phyloP scores from a whole-genome alignment of 164 flowering plant genomes.

The Protea cynaroides region DNA sequence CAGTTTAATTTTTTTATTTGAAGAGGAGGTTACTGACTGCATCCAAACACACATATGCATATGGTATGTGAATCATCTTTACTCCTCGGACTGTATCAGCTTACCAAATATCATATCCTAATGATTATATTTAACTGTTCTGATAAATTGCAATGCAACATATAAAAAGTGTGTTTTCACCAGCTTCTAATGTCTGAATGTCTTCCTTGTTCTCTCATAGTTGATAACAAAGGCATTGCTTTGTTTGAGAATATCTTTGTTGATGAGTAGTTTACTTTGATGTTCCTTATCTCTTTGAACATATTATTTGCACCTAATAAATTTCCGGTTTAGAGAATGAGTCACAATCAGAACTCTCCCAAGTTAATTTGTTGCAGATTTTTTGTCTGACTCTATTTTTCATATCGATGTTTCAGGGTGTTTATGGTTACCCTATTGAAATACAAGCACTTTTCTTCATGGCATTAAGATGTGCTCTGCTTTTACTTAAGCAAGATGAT shows the following conservation, averaged over 20 bases:
- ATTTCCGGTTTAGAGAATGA: background rate
- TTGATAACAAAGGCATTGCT: background rate
- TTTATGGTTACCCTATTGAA: constrained; percentile 53
- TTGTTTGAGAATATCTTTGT: background rate
- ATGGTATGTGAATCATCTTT: no score
- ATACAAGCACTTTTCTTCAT: constrained; percentile 56
- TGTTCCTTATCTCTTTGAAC: background rate
- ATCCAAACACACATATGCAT: no score
- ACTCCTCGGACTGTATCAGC: no score
- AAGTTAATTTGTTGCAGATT: background rate
- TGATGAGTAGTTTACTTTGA: background rate
- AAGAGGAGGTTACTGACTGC: no score
- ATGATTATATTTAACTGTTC: background rate
- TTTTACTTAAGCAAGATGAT: constrained; percentile 32
- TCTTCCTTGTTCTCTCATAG: background rate
- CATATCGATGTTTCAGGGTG: constrained; percentile 25
- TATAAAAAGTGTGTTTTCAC: no score
- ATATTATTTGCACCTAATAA: background rate
- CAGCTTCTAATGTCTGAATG: background rate
- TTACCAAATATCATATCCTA: background rate
- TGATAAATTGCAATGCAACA: background rate
- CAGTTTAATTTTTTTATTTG: no score
- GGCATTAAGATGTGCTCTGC: constrained; percentile 44
- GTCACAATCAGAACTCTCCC: background rate
- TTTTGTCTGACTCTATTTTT: background rate